Percentiles rank a stretch among this genome's conserved stretches.
These are phyloP conservation scores for Dissophora globulifera DNA, from an alignment of 192 early-diverging fungal genomes.

Conservation along the genomic window DNA sequence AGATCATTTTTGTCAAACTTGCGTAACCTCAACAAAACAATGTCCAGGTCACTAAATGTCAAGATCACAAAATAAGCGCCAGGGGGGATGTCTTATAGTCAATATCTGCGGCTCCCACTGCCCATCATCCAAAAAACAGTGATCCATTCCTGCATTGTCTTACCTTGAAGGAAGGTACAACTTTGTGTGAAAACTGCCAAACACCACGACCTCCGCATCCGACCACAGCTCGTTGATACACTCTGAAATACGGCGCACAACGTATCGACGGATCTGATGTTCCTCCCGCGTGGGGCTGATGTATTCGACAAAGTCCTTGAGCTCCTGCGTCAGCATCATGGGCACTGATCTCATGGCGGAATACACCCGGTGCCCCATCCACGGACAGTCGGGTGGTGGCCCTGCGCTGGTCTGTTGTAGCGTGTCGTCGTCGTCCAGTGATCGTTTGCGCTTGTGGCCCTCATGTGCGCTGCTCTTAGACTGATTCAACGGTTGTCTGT, in stretches of 20 bases:
- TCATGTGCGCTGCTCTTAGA: no score
- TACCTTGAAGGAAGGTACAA: conserved; percentile 91
- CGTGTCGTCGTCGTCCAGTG: neutral
- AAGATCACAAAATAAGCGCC: neutral
- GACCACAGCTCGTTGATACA: conserved; percentile 59
- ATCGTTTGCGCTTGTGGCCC: neutral
- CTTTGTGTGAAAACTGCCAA: conserved; percentile 91
- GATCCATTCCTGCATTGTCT: no score
- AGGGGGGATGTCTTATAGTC: neutral
- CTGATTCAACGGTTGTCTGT: no score
- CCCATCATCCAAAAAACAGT: no score
- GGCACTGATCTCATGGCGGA: neutral
- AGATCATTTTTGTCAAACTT: neutral
- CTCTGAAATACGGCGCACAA: conserved; percentile 71
- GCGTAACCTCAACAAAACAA: neutral
- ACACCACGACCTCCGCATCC: conserved; percentile 65
- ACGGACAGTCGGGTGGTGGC: conserved; percentile 21
- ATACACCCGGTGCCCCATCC: conserved; percentile 31
- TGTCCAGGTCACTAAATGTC: conserved; percentile 32
- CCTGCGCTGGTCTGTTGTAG: neutral
- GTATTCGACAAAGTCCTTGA: conserved; percentile 80
- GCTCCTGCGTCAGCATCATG: conserved; percentile 66
- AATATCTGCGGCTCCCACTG: no score
- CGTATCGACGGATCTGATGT: conserved; percentile 76
- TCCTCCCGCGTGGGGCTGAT: conserved; percentile 87